Conservation (phyloP, 768 basidiomycete genomes). For the Candolleomyces efflorescens region DNA sequence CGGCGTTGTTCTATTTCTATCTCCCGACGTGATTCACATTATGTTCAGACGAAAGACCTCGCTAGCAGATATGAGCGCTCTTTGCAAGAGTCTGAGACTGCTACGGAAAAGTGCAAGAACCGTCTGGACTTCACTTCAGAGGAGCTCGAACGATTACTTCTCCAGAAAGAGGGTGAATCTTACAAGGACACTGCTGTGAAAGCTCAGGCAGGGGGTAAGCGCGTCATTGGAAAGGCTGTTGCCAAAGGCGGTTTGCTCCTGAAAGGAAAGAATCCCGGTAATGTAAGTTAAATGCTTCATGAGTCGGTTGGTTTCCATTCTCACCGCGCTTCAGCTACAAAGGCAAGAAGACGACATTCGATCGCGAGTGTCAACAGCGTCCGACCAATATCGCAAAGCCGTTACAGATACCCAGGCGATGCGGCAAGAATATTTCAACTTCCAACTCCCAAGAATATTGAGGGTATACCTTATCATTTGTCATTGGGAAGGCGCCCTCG, state of each 20-base stretch:
- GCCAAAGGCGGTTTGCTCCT: constrained; percentile 67
- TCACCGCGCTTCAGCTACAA: constrained; percentile 54
- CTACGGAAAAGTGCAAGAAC: constrained; percentile 85
- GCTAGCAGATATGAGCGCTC: constrained; percentile 84
- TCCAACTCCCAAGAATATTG: constrained; percentile 90
- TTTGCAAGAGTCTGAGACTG: constrained; percentile 79
- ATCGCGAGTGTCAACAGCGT: constrained; percentile 75
- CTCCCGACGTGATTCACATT: not conserved
- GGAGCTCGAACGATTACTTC: constrained; percentile 86
- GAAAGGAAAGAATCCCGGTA: constrained; percentile 91
- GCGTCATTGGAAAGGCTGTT: constrained; percentile 86
- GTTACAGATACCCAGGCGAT: constrained; percentile 85
- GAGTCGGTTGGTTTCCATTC: constrained; percentile 4
- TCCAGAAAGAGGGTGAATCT: constrained; percentile 95
- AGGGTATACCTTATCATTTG: constrained; percentile 55
- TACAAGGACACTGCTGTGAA: constrained; percentile 77
- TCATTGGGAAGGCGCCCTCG: not conserved
- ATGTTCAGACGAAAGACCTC: constrained; percentile 79
- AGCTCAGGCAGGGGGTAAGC: constrained; percentile 64
- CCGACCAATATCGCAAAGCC: constrained; percentile 87
- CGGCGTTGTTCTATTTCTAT: constrained; percentile 12
- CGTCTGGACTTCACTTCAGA: constrained; percentile 88
- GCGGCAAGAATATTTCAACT: constrained; percentile 97
- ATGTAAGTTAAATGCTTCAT: constrained; percentile 39
- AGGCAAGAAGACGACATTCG: constrained; percentile 95